Evolutionary conservation across 495 filamentous ascomycete genomes (phyloP), one percentile per base, ranked within the genome.

Genomic region (Thermochaetoides thermophila): DNA sequence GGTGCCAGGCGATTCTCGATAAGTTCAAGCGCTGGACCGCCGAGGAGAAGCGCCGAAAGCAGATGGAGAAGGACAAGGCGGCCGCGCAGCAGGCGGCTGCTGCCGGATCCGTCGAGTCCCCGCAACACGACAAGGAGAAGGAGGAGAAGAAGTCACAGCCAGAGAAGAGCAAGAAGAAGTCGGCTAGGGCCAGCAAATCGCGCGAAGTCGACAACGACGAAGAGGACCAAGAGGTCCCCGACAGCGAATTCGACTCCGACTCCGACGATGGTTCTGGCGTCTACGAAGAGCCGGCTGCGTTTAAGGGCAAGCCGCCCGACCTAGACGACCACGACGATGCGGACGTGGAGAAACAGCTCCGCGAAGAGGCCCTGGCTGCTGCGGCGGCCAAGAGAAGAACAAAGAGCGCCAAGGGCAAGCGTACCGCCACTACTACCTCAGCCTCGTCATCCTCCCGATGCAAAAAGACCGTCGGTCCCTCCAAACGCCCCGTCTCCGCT

Each of bases 11-110:
- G 0, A 71, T 95, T 27, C 59, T 96, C 6, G 78, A 81, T 34
- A 96, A 95, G 44, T 95, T 94, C 53, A 68, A 71, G 23, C 52
- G 64, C 16, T 96, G 86, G 85, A 84, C 74, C 37, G 78, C 89
- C 43, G 82, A 92, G 54, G 89, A 96, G 55, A 87, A 84, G 54
- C 71, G 77, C 19, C 60, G 79, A 44, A 83, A 81, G 46, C 50
- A 69, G 5, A 73, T 76, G 46, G 78, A 71, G 49, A 76, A 84
- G 59, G 53, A 19, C 51, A 57, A 8, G 51, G 27, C 15, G 29
- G 38, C 17, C 42, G 13, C 45, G 39, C 6, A 56, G 52, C 49
- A 45, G 11, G 39, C 22, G 8, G 35, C 15, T 6, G n/a, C n/a
- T n/a, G n/a, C n/a, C n/a, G n/a, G n/a, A n/a, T n/a, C n/a, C n/a